Evolutionary conservation across 2,329 filamentous ascomycete genomes (phyloP).

Genomic region (Alternaria rosae): DNA sequence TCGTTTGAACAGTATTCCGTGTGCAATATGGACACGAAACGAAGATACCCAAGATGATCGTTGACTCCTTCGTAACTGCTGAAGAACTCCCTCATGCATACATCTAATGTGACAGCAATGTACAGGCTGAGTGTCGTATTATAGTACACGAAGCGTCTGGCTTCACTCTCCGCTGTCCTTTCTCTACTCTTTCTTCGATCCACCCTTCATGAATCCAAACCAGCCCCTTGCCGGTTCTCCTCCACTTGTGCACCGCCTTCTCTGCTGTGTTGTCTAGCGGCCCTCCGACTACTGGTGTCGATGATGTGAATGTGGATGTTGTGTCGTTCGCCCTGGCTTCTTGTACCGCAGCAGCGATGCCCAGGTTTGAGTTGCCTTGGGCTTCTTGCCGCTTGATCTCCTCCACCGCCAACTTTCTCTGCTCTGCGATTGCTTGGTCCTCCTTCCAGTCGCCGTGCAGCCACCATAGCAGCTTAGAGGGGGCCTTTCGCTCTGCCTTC

Average conservation of each 20-base stretch:
- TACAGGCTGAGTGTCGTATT: conserved; percentile 42
- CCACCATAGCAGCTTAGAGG: conserved; percentile 46
- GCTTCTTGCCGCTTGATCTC: conserved; percentile 40
- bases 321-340: conserved; percentile 37
- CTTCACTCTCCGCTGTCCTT: neutral
- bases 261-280: conserved; percentile 57
- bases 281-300: conserved; percentile 51
- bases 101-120: conserved; percentile 43
- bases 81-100: conserved; percentile 44
- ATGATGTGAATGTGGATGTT: conserved; percentile 15
- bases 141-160: conserved; percentile 39
- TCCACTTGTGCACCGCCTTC: conserved; percentile 45
- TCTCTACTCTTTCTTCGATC: conserved; percentile 30
- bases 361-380: conserved; percentile 26
- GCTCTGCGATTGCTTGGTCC: conserved; percentile 45
- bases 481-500: conserved; percentile 42
- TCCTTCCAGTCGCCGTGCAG: conserved; percentile 49
- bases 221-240: conserved; percentile 54
- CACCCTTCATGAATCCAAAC: conserved; percentile 55
- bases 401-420: conserved; percentile 42
- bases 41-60: conserved; percentile 34
- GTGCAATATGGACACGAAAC: conserved; percentile 36
- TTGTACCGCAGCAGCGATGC: conserved; percentile 43
- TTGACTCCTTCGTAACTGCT: conserved; percentile 29
- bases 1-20: neutral